phyloP scores from a whole-genome alignment of 2,329 filamentous ascomycete species.

The Fusarium abutilonis region DNA sequence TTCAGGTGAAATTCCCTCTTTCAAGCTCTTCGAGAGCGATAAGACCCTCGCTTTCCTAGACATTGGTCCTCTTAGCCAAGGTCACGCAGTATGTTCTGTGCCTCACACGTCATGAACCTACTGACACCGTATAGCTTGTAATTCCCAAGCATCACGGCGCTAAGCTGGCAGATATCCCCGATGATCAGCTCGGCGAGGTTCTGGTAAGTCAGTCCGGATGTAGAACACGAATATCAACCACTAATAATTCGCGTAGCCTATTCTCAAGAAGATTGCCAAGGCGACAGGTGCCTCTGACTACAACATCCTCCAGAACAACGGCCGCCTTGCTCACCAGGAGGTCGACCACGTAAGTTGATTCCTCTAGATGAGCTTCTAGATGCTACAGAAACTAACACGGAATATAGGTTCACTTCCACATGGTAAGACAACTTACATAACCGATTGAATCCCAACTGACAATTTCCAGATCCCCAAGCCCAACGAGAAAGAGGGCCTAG shows the following conservation, averaged over 20 bases:
- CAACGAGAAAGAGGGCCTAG: slow-evolving; percentile 80
- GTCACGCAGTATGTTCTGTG: slow-evolving; percentile 78
- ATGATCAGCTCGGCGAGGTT: slow-evolving; percentile 84
- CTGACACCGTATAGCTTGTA: slow-evolving; percentile 72
- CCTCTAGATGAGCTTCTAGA: background rate
- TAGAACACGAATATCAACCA: background rate
- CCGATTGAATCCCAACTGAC: slow-evolving; percentile 2
- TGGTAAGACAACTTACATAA: slow-evolving; percentile 62
- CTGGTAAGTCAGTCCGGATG: slow-evolving; percentile 63
- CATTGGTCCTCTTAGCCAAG: slow-evolving; percentile 87
- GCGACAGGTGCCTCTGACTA: slow-evolving; percentile 83
- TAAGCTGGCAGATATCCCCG: slow-evolving; percentile 92
- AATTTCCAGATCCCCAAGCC: slow-evolving; percentile 86
- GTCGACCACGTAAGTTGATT: slow-evolving; percentile 81
- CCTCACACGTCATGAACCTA: background rate
- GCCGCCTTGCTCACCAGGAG: slow-evolving; percentile 86
- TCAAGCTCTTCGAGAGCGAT: slow-evolving; percentile 96
- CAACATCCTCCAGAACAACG: slow-evolving; percentile 98
- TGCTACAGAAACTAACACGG: slow-evolving; percentile 8
- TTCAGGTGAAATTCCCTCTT: slow-evolving; percentile 90
- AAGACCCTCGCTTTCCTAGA: slow-evolving; percentile 96
- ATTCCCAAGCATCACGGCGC: slow-evolving; percentile 95
- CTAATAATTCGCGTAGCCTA: slow-evolving; percentile 46
- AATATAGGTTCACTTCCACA: slow-evolving; percentile 85
- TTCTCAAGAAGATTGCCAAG: slow-evolving; percentile 82